Evolutionary conservation across 176 grass and related monocot species (phyloP).

Genomic region (Aegilops bicornis): DNA sequence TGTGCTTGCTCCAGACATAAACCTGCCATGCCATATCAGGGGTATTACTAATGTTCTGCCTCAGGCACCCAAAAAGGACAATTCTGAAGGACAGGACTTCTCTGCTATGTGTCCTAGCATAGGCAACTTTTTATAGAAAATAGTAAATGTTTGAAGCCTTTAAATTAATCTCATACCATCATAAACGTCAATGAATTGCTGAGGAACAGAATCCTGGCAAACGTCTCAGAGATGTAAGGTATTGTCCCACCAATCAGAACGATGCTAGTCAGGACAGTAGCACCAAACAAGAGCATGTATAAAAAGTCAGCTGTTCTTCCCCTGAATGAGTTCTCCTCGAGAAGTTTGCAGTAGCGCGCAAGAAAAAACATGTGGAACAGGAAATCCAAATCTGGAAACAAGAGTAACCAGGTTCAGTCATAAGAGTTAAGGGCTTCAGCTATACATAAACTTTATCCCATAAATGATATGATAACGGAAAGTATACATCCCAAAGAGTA

Average conservation of each 20-base stretch:
- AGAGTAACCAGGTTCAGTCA: not conserved
- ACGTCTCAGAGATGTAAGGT: slow-evolving; percentile 88
- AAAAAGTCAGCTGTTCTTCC: slow-evolving; percentile 98
- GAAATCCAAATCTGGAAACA: slow-evolving; percentile 90
- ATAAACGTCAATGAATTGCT: slow-evolving; percentile 99
- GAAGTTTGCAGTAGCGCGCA: slow-evolving; percentile 94
- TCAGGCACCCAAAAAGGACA: not conserved
- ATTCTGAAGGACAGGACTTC: not conserved
- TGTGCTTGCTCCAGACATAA: slow-evolving; percentile 99
- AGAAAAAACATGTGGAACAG: slow-evolving; percentile 99
- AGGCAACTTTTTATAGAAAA: not conserved
- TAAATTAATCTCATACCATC: slow-evolving; percentile 63
- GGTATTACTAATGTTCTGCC: slow-evolving; percentile 2
- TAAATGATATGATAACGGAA: not conserved
- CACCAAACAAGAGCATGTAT: slow-evolving; percentile 97
- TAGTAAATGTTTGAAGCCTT: not conserved
- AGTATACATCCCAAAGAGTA: not conserved
- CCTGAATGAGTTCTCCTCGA: slow-evolving; percentile 99
- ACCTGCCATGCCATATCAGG: slow-evolving; percentile 56
- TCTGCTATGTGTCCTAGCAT: not conserved
- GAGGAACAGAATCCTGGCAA: slow-evolving; percentile 91
- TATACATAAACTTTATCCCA: slow-evolving; percentile 12
- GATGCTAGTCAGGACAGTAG: slow-evolving; percentile 83
- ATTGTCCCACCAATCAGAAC: slow-evolving; percentile 96
- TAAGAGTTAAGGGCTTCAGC: slow-evolving; percentile 2